These are phyloP conservation scores for Ottelia alismoides DNA, from an alignment of 106 monocot species.

Conservation along the genomic window DNA sequence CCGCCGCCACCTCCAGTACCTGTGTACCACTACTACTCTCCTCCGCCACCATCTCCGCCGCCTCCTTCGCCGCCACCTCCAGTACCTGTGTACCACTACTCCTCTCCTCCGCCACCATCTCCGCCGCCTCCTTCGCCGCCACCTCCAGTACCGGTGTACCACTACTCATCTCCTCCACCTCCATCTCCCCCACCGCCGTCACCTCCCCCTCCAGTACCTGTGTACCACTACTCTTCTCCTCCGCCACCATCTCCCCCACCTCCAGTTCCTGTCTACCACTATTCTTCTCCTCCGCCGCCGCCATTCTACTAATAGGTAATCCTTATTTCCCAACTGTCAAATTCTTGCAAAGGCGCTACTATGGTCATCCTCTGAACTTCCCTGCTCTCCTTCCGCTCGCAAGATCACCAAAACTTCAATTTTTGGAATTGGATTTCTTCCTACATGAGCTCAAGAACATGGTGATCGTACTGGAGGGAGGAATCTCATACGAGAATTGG, in stretches of 20 bases:
- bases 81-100: too few relatives aligned
- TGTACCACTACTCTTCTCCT: background rate
- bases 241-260: background rate
- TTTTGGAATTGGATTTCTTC: too few relatives aligned
- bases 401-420: too few relatives aligned
- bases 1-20: background rate
- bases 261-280: background rate
- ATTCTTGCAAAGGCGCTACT: too few relatives aligned
- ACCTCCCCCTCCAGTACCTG: background rate
- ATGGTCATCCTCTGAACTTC: too few relatives aligned
- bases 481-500: too few relatives aligned
- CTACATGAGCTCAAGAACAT: too few relatives aligned
- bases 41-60: background rate
- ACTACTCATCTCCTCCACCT: background rate
- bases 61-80: slow-evolving; percentile 1
- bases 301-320: too few relatives aligned
- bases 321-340: too few relatives aligned
- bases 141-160: background rate
- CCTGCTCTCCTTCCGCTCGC: too few relatives aligned
- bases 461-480: too few relatives aligned
- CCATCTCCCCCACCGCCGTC: background rate
- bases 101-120: background rate
- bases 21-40: too few relatives aligned
- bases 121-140: slow-evolving; percentile 1
- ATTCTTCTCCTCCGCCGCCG: background rate